Evolutionary conservation across 73 alveolate species (phyloP).

Genomic region (Urostyla sp.): DNA sequence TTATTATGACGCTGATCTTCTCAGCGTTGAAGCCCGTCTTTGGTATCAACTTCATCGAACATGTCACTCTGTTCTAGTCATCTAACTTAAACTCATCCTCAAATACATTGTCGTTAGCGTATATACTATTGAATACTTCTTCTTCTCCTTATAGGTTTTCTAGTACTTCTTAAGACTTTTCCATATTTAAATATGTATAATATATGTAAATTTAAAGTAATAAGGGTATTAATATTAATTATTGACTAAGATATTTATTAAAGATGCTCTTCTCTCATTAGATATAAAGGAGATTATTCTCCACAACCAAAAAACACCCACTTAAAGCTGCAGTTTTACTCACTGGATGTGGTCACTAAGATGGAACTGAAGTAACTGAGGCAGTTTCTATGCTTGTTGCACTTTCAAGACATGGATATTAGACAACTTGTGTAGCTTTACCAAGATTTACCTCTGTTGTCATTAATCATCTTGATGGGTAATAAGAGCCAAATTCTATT

Average conservation of each 20-base stretch:
- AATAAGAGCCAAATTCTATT: slow-evolving; percentile 35
- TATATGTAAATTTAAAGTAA: background rate
- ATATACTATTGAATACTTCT: slow-evolving; percentile 39
- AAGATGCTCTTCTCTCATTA: background rate
- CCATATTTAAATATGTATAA: slow-evolving; percentile 1
- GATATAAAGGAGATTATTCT: background rate
- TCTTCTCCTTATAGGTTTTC: slow-evolving; percentile 10
- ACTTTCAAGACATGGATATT: slow-evolving; percentile 23
- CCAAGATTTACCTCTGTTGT: slow-evolving; percentile 38
- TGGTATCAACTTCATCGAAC: slow-evolving; percentile 28
- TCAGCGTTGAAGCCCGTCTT: slow-evolving; percentile 56
- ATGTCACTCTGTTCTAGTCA: slow-evolving; percentile 1
- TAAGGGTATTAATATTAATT: background rate
- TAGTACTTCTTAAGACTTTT: slow-evolving; percentile 6
- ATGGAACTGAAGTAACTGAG: slow-evolving; percentile 76
- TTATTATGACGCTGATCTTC: slow-evolving; percentile 37
- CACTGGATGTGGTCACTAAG: slow-evolving; percentile 76
- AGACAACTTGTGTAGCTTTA: slow-evolving; percentile 59
- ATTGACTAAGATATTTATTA: background rate
- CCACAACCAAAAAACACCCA: background rate
- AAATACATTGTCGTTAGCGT: slow-evolving; percentile 40
- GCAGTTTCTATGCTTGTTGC: slow-evolving; percentile 60
- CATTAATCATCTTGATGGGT: slow-evolving; percentile 68
- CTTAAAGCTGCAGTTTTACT: slow-evolving; percentile 69
- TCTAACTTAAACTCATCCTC: background rate